phyloP scores from a whole-genome alignment of 202 grass and related monocot species.

The Brachypodium distachyon region DNA sequence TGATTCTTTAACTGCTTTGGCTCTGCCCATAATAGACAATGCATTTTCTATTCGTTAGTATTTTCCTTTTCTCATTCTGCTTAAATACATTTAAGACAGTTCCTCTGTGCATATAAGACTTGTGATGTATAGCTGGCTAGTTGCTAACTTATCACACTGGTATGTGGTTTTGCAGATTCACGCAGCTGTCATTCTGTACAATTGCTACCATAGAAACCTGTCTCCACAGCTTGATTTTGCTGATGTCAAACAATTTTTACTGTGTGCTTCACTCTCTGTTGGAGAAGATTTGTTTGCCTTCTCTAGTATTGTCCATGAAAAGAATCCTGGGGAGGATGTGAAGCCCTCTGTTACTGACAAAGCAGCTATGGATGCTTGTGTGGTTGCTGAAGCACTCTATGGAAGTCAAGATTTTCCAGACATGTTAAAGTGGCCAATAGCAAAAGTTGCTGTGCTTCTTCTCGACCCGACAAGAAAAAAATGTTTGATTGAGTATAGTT shows the following conservation, averaged over 20 bases:
- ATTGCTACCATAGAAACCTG: slow-evolving; percentile 65
- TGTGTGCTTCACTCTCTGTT: slow-evolving; percentile 12
- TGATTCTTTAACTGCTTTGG: too few relatives aligned
- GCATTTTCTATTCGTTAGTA: neutral
- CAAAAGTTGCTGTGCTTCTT: slow-evolving; percentile 51
- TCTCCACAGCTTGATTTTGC: slow-evolving; percentile 38
- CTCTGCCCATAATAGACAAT: too few relatives aligned
- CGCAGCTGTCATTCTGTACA: slow-evolving; percentile 48
- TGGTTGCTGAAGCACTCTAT: slow-evolving; percentile 31
- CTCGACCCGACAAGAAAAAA: slow-evolving; percentile 27
- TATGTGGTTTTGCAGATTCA: slow-evolving; percentile 42
- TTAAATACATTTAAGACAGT: neutral
- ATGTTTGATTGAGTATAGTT: slow-evolving; percentile 43
- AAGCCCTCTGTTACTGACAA: slow-evolving; percentile 36
- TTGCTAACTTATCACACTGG: neutral
- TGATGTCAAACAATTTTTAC: slow-evolving; percentile 23
- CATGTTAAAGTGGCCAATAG: slow-evolving; percentile 33
- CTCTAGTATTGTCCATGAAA: slow-evolving; percentile 20
- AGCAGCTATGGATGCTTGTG: slow-evolving; percentile 33
- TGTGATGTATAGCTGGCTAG: neutral
- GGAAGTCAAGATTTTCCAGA: slow-evolving; percentile 9
- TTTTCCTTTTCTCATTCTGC: neutral
- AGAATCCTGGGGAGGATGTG: neutral
- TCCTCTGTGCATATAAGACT: neutral
- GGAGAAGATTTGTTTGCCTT: slow-evolving; percentile 31